phyloP scores from a whole-genome alignment of 768 basidiomycete species.

The Paxillus involutus region DNA sequence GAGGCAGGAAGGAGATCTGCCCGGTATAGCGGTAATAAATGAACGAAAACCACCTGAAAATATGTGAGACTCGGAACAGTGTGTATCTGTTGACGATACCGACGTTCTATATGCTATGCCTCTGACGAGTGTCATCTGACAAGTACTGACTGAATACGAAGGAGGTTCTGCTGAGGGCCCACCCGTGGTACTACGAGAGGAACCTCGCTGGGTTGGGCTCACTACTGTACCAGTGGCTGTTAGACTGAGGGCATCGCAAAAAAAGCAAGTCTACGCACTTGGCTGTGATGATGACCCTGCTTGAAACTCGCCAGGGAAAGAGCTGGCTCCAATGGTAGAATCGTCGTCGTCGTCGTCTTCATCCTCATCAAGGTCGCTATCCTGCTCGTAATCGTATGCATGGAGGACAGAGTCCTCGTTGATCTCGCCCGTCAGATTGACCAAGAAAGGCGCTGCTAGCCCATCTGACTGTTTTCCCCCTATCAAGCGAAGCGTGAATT shows the following conservation, averaged over 20 bases:
- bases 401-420: constrained; percentile 20
- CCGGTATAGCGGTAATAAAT: constrained; percentile 32
- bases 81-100: neutral
- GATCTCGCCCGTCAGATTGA: constrained; percentile 23
- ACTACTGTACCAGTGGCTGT: neutral
- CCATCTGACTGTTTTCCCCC: constrained; percentile 6
- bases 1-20: constrained; percentile 21
- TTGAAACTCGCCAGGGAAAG: neutral
- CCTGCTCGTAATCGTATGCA: constrained; percentile 27
- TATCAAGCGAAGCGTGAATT: neutral
- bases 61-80: neutral
- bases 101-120: constrained; percentile 29
- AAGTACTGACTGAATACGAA: constrained; percentile 20
- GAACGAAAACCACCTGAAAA: constrained; percentile 25
- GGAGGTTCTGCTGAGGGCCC: constrained; percentile 10
- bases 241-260: neutral
- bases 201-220: neutral
- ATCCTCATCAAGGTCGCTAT: constrained; percentile 30
- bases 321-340: too few species aligned
- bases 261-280: neutral
- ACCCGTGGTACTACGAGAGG: neutral
- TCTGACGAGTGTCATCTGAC: constrained; percentile 28
- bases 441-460: constrained; percentile 13
- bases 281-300: constrained; percentile 1
- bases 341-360: constrained; percentile 7